Evolutionary conservation across 2,329 filamentous ascomycete species (phyloP).

Genomic region (Dothistroma pini): DNA sequence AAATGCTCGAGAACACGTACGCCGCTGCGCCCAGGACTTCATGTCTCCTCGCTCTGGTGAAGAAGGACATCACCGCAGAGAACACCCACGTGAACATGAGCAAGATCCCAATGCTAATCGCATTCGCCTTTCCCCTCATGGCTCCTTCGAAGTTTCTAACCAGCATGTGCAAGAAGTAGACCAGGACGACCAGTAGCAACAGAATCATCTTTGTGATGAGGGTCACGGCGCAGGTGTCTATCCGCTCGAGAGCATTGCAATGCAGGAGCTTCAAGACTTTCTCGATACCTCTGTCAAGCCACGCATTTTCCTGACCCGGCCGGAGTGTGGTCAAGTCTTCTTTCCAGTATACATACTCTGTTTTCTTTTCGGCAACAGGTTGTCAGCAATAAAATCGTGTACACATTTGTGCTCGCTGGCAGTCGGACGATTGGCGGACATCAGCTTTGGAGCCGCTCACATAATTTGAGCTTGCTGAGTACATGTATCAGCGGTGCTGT

Average conservation of each 20-base stretch:
- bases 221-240: slow-evolving; percentile 23
- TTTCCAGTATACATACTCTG: slow-evolving; percentile 35
- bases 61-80: slow-evolving; percentile 26
- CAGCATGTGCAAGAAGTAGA: slow-evolving; percentile 30
- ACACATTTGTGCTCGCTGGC: background rate
- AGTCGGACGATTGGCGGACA: background rate
- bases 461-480: background rate
- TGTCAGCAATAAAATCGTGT: slow-evolving; percentile 2
- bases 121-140: slow-evolving; percentile 15
- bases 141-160: slow-evolving; percentile 13
- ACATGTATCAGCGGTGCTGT: background rate
- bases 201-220: slow-evolving; percentile 30
- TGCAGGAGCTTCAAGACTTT: slow-evolving; percentile 16
- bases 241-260: slow-evolving; percentile 27
- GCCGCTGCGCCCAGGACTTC: slow-evolving; percentile 30
- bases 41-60: slow-evolving; percentile 28
- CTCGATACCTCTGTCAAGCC: slow-evolving; percentile 39
- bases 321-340: slow-evolving; percentile 42
- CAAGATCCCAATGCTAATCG: slow-evolving; percentile 24
- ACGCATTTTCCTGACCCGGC: slow-evolving; percentile 39
- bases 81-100: slow-evolving; percentile 29
- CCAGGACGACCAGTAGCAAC: slow-evolving; percentile 28
- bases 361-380: slow-evolving; percentile 26
- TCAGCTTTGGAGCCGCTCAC: background rate
- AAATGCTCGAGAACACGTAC: too few relatives aligned